Base-by-base conservation (phyloP, 2,329 filamentous ascomycete genomes). In the Colletotrichum horii region DNA sequence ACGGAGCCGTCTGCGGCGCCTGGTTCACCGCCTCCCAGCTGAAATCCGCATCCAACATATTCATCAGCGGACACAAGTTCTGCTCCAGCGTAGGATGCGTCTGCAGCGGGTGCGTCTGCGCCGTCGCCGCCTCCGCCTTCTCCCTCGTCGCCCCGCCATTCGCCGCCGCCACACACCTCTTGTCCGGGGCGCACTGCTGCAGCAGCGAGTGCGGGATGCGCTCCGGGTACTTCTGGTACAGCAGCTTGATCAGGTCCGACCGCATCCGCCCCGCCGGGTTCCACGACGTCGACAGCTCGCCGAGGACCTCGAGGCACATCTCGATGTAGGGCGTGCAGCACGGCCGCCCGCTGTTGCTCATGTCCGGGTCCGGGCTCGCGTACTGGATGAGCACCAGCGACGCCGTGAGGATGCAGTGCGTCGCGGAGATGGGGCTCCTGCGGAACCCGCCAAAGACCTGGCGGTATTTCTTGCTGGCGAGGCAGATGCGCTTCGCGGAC, bases 401-500 rank as follows among this genome's bases (percentile, higher is more conserved):
- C 3, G 82, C 82, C 0, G 82, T 84, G 8, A 85, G 76, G 4
- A 79, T 82, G 74, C 82, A 85, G 68, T 85, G 81, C 2, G 82
- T 84, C 1, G 83, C 80, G 3, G 83, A 81, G 2, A 85, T 79
- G 5, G 83, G 83, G 56, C 83, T 84, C 16, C 72, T 74, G 30
- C 77, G 82, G 76, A 85, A 85, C 38, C 80, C 80, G 34, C 83
- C 83, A 69, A 83, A 85, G 3, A 66, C 76, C 26, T 82, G 78
- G 24, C 81, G 79, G 66, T 84, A 84, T 66, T 81, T 81, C 52
- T 83, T 79, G 11, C 78, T 78, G 19, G 82, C 72, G 16, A 79
- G 36, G 48, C 79, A 79, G 52, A 82, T 81, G 15, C 74, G 71
- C 8, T 78, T 78, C 6, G 79, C 75, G 14, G 83, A 80, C 48